Evolutionary conservation across 148 eudicot genomes (phyloP).

Genomic region (Euryodendron excelsum): DNA sequence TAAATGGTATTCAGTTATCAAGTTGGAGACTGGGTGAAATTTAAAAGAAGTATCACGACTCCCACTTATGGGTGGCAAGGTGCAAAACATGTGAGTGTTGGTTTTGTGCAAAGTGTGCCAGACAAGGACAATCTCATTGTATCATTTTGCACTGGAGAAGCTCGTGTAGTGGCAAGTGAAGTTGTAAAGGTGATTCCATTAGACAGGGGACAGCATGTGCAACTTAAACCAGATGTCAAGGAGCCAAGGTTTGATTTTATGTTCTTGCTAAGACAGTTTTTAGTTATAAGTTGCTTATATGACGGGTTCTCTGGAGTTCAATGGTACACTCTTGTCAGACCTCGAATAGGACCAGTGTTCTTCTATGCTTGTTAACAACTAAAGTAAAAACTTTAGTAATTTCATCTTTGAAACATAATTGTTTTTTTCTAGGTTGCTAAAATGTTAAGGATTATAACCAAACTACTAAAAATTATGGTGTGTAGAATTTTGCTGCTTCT

Average conservation of each 20-base stretch:
- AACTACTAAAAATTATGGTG: background rate
- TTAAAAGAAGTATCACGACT: constrained; percentile 55
- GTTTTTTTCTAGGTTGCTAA: background rate
- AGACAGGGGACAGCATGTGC: constrained; percentile 98
- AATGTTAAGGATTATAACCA: background rate
- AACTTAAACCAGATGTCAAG: constrained; percentile 69
- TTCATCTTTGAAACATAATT: background rate
- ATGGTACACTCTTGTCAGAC: background rate
- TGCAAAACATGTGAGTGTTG: constrained; percentile 83
- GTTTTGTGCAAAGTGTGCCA: constrained; percentile 87
- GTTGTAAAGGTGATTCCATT: constrained; percentile 91
- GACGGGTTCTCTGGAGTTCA: background rate
- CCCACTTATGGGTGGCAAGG: constrained; percentile 98
- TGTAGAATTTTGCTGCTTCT: background rate
- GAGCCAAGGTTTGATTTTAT: constrained; percentile 76
- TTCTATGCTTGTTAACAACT: constrained; percentile 5
- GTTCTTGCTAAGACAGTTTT: constrained; percentile 7
- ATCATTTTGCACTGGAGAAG: constrained; percentile 92
- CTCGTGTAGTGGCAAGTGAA: constrained; percentile 73
- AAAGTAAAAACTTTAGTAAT: background rate
- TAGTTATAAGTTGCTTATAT: constrained; percentile 3
- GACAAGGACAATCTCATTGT: constrained; percentile 82
- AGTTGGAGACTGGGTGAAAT: constrained; percentile 95
- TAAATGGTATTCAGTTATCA: constrained; percentile 53
- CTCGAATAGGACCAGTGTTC: background rate